These are phyloP conservation scores for Aspergillus carbonarius DNA, from an alignment of 2,329 filamentous ascomycete species.

Conservation along the genomic window DNA sequence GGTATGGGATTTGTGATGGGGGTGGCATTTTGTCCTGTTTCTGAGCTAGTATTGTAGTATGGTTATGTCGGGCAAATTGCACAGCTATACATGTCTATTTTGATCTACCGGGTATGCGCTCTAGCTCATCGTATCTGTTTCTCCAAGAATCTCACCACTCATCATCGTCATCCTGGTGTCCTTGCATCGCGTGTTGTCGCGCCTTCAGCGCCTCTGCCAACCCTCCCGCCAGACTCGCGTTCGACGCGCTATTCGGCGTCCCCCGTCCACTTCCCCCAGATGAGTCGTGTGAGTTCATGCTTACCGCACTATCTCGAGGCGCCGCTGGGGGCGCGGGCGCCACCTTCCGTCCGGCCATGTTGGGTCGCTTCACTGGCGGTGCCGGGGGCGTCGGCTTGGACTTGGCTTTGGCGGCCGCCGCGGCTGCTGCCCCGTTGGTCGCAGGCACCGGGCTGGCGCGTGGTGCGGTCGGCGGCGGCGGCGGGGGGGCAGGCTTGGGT, in stretches of 20 bases:
- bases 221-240: constrained; percentile 67
- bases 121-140: not conserved
- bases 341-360: constrained; percentile 66
- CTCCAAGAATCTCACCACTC: constrained; percentile 57
- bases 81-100: not conserved
- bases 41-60: not conserved
- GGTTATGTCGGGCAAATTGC: not conserved
- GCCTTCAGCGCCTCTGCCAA: constrained; percentile 76
- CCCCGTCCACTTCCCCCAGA: constrained; percentile 65
- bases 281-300: constrained; percentile 51
- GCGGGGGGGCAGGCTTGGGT: constrained; percentile 59
- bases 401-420: constrained; percentile 47
- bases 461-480: constrained; percentile 46
- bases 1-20: no score
- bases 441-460: constrained; percentile 64
- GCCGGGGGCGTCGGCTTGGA: constrained; percentile 71
- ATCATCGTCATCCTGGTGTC: constrained; percentile 66
- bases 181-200: constrained; percentile 73
- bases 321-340: constrained; percentile 63
- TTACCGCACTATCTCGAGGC: constrained; percentile 65
- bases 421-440: constrained; percentile 45
- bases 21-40: not conserved
- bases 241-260: constrained; percentile 61
- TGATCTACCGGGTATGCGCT: not conserved
- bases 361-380: constrained; percentile 78